Base-by-base conservation (phyloP, 192 early-diverging fungal genomes). In the Endogone sp. region DNA sequence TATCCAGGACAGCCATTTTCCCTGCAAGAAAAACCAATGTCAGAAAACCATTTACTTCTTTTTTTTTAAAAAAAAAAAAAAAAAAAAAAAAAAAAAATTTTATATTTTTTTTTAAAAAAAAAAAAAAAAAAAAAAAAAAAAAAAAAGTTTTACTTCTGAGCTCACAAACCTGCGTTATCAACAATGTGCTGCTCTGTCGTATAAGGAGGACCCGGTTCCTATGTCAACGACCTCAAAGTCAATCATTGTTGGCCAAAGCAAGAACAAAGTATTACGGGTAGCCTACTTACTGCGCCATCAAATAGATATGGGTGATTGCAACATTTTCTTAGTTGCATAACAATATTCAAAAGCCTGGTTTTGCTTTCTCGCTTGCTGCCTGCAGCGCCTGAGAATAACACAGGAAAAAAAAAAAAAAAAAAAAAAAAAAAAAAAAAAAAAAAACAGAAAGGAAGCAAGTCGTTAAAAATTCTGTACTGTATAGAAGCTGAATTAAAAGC, bases 231-330 rank as follows among this genome's bases (percentile, higher is more conserved):
- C 54, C 3, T 44, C 54, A 9, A 2, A 66, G 56, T 3, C 6
- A 55, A 25, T 66, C 6, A 25, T 66, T 54, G 44, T 2, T 1
- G 26, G 22, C 56, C 11, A 22, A 44, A 31, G 44, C 2, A n/a
- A 44, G 54, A 44, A 44, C 16, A 69, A 31, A 13, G 4, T 16
- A n/a, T n/a, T 24, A 29, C 2, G 3, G 31, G 54, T n/a, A 70
- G 3, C 21, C 6, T 49, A 78, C 77, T 72, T 69, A 79, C 77
- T n/a, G 86, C 86, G 29, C 86, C 86, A 61, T 87, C 95, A 71
- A 97, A 96, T 13, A 98, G 77, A 69, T 93, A 99, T 10, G 97
- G 96, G 76, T 99, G 97, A 74, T 97, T 95, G 81, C 97, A 99
- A 59, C 93, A 85, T 73, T 98, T 98, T 64, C 96, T 92, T 29